Base-by-base conservation (phyloP, 83 land plant genomes). In the Diphasiastrum complanatum region DNA sequence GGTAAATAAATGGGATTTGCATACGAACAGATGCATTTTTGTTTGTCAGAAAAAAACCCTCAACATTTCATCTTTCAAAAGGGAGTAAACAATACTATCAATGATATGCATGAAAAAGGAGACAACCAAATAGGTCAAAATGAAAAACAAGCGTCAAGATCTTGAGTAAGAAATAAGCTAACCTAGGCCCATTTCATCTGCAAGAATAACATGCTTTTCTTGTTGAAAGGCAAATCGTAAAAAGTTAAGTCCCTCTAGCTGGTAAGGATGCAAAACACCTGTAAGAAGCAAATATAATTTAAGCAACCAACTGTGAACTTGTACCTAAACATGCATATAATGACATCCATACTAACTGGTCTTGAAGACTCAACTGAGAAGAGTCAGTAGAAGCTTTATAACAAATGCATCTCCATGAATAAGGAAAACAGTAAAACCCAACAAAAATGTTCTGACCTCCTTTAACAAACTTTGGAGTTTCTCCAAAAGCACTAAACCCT, bases 151-250 rank as follows among this genome's bases (percentile, higher is more conserved):
- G 0, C 0, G n/a, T 41, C 18, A 18, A 41, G 45, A 41, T 18
- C 45, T 41, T 41, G n/a, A 41, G 12, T 41, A 5, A 23, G 31
- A 19, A 33, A 70, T 26, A 19, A 47, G 63, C 74, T 63, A 67
- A 95, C 99, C 99, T 50, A 95, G 97, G 1, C 99, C 99, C 99
- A 89, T 95, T 70, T 95, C 99, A 77, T 95, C 99, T 27, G 99
- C 99, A 71, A 95, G 87, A 27, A 95, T 95, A 14, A 89, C 92
- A 71, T 88, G 99, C 55, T 87, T 89, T 45, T 69, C 78, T 70
- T 95, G 95, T 19, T 74, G 79, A 91, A 92, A 95, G 45, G 99
- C 80, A 61, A 72, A 95, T 1, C 97, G 89, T 52, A 95, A 59
- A 72, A 95, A 95, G 62, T 95, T 95, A 47, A 95, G 58, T 33